A percentile compares a stretch with the other conserved stretches of the same genome.
phyloP scores from a whole-genome alignment of 1,284 basidiomycete species.

The Leccinum ponderosum region DNA sequence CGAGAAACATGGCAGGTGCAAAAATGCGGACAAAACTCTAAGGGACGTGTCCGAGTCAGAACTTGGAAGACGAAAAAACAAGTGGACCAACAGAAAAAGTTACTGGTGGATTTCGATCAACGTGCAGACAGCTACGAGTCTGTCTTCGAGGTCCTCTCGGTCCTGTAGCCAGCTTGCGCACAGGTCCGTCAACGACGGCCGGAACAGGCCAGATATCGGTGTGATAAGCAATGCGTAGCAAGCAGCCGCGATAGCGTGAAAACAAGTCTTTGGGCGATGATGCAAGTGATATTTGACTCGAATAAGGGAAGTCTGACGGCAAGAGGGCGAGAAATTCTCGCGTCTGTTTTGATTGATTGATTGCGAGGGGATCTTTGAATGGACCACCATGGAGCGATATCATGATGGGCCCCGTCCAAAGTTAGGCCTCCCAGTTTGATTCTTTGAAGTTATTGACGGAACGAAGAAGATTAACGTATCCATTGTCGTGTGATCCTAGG shows the following conservation, averaged over 20 bases:
- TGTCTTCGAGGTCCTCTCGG: conserved; percentile 47
- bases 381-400: conserved; percentile 15
- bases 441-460: conserved; percentile 40
- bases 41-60: background rate
- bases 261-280: conserved; percentile 39
- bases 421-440: too few relatives aligned
- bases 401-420: background rate
- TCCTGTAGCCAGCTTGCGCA: conserved; percentile 70
- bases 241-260: conserved; percentile 51
- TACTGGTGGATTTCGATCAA: conserved; percentile 72
- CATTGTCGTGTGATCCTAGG: conserved; percentile 71
- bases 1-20: conserved; percentile 44
- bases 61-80: conserved; percentile 2
- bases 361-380: conserved; percentile 39
- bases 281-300: conserved; percentile 36
- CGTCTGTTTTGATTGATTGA: conserved; percentile 56
- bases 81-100: conserved; percentile 65
- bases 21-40: conserved; percentile 53
- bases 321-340: conserved; percentile 42
- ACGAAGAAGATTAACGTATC: conserved; percentile 63
- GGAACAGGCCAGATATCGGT: conserved; percentile 55
- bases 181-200: conserved; percentile 70
- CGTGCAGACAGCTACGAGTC: conserved; percentile 59
- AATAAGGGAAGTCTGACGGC: conserved; percentile 38
- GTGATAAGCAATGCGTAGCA: conserved; percentile 51